Percentiles rank a stretch among this genome's conserved stretches.
Evolutionary conservation across 2,329 filamentous ascomycete genomes (phyloP).

Genomic region (Alternaria sp.): DNA sequence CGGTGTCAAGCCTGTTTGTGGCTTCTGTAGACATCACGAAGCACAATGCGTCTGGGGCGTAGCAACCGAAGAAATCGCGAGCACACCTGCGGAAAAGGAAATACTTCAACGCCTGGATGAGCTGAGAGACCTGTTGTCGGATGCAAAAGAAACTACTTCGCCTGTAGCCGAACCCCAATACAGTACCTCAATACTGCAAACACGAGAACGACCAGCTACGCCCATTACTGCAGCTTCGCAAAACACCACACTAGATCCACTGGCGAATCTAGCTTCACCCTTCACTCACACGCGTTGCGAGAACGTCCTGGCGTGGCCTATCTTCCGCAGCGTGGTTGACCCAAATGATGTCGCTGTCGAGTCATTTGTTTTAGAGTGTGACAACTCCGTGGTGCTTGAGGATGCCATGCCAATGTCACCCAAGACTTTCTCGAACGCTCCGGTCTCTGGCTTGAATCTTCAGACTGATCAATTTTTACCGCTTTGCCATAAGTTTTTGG

Average conservation of each 20-base stretch:
- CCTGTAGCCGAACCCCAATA: neutral
- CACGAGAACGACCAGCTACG: too few species aligned
- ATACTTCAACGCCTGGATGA: neutral
- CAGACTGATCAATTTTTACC: too few species aligned
- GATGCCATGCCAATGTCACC: too few species aligned
- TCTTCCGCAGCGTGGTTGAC: too few species aligned
- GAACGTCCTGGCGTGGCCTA: neutral
- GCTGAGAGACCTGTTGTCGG: neutral
- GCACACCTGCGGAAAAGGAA: neutral
- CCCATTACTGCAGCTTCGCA: neutral
- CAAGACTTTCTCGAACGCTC: too few species aligned
- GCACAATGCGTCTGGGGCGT: neutral
- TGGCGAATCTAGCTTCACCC: neutral
- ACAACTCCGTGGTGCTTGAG: too few species aligned
- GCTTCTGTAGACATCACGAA: neutral
- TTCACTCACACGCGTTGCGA: neutral
- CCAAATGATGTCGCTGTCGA: too few species aligned
- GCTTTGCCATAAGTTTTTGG: too few species aligned
- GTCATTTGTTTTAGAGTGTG: too few species aligned
- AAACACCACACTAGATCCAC: neutral
- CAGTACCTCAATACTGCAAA: too few species aligned
- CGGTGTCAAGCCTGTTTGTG: neutral
- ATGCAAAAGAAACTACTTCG: neutral
- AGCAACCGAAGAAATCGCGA: neutral
- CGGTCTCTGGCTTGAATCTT: too few species aligned